A percentile compares a stretch with the other conserved stretches of the same genome.
Evolutionary conservation across 805 yeast genomes (phyloP).

Genomic region (Maudiozyma pseudohumilis): DNA sequence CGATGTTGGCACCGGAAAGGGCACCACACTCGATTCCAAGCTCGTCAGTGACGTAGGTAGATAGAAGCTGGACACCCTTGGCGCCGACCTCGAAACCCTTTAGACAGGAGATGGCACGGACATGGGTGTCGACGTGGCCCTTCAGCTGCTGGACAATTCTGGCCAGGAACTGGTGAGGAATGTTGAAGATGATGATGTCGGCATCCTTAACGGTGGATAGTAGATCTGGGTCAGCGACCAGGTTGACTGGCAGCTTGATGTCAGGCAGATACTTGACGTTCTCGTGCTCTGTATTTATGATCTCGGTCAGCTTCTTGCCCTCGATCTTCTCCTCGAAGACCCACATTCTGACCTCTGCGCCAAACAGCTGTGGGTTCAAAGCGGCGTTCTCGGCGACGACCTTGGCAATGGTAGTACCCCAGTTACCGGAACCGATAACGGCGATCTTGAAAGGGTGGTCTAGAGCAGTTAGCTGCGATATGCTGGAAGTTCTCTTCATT

Average conservation of each 20-base stretch:
- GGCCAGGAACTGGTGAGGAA: slow-evolving; percentile 92
- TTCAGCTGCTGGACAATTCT: slow-evolving; percentile 64
- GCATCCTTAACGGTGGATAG: slow-evolving; percentile 68
- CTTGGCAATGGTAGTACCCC: slow-evolving; percentile 97
- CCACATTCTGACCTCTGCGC: slow-evolving; percentile 85
- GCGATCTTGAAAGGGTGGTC: slow-evolving; percentile 44
- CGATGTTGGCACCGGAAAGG: slow-evolving; percentile 92
- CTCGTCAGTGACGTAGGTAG: slow-evolving; percentile 67
- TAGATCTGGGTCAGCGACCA: slow-evolving; percentile 79
- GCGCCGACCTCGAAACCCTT: slow-evolving; percentile 89
- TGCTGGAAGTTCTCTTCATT: slow-evolving; percentile 11
- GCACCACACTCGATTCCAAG: slow-evolving; percentile 92
- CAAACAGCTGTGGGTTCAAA: slow-evolving; percentile 62
- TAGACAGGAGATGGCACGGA: slow-evolving; percentile 88
- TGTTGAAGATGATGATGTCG: slow-evolving; percentile 83
- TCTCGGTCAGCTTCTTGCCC: slow-evolving; percentile 77
- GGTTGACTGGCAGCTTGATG: slow-evolving; percentile 74
- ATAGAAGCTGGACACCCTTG: slow-evolving; percentile 74
- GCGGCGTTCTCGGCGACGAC: slow-evolving; percentile 82
- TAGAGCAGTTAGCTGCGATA: slow-evolving; percentile 6
- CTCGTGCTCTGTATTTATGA: slow-evolving; percentile 83
- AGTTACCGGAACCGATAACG: slow-evolving; percentile 93
- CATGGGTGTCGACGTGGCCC: slow-evolving; percentile 60
- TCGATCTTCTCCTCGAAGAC: slow-evolving; percentile 78
- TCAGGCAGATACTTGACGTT: slow-evolving; percentile 92